Base-by-base conservation (phyloP, 257 asterid species). In the Henckelia pumila region DNA sequence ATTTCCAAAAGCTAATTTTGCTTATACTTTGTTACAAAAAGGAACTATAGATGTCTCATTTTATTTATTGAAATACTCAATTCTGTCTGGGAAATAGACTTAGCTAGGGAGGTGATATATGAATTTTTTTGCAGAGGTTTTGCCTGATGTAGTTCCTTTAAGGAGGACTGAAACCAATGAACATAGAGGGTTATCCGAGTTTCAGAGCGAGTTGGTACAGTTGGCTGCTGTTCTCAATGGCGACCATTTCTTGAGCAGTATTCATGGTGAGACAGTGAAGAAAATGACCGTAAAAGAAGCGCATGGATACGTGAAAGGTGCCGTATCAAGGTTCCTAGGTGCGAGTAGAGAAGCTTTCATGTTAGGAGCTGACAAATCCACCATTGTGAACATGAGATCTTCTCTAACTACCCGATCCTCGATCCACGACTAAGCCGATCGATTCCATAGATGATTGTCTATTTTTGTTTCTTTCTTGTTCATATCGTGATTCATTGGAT, bases 311-410 rank as follows among this genome's bases (percentile, higher is more conserved):
- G 81, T 78, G 29, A 80, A 69, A 40, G 91, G 88, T 1, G 85
- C 91, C 1, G 88, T 87, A 0, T 82, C 96, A 13, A 87, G 95
- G 76, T 89, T 89, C 79, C 64, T 85, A 4, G 64, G 85, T 66
- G 96, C 95, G 16, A 82, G 96, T 80, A 85, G 82, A 74, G 87
- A 87, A 74, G 96, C 96, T 32, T 59, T 79, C 23, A 78, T 74
- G 63, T 70, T 89, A 75, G 96, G 93, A 6, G 95, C 91, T 1
- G 83, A 84, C 49, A 66, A 73, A 50, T 85, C 96, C 11, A 84
- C 89, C 40, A 87, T 89, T 66, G 96, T 87, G 4, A 89, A 85
- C 60, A 87, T 89, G 96, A 87, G 91, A 75, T 77, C 96, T 29
- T 89, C 96, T 25, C 84, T 89, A 7, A 89, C 93, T 5, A 87